Conservation (phyloP, 163 green algal species). For the Volvox carteri region DNA sequence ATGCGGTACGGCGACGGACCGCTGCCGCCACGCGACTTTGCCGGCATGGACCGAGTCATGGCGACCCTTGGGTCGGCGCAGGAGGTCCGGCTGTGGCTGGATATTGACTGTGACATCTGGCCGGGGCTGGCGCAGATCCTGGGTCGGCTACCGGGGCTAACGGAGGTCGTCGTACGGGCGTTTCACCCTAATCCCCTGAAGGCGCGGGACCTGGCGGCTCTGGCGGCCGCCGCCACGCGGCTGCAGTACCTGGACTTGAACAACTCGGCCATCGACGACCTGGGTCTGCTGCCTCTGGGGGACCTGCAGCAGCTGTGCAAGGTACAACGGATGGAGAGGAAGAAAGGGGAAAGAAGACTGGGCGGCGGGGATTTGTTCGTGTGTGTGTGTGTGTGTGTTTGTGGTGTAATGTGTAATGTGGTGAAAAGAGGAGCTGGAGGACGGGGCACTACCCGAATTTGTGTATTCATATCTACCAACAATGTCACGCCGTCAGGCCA, state of each 20-base stretch:
- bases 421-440: too few relatives aligned
- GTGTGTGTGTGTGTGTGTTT: too few relatives aligned
- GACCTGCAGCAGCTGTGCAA: slow-evolving; percentile 26
- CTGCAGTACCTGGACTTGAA: slow-evolving; percentile 46
- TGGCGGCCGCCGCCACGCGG: not conserved
- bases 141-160: slow-evolving; percentile 41
- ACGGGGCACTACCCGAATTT: too few relatives aligned
- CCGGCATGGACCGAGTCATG: slow-evolving; percentile 40
- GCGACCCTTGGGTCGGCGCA: slow-evolving; percentile 18
- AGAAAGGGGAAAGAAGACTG: not conserved
- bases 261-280: slow-evolving; percentile 13
- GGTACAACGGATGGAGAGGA: not conserved
- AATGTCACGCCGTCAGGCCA: too few relatives aligned
- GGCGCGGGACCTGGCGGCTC: slow-evolving; percentile 19
- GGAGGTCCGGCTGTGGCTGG: slow-evolving; percentile 55
- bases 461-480: too few relatives aligned
- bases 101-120: slow-evolving; percentile 58
- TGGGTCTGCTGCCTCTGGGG: slow-evolving; percentile 20
- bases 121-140: slow-evolving; percentile 36
- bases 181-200: slow-evolving; percentile 26
- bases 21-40: slow-evolving; percentile 20
- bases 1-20: slow-evolving; percentile 42
- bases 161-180: slow-evolving; percentile 47
- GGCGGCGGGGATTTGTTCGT: not conserved
- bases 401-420: too few relatives aligned